These are phyloP conservation scores for Toxoplasma gondii DNA, from an alignment of 169 alveolate species.

Conservation along the genomic window DNA sequence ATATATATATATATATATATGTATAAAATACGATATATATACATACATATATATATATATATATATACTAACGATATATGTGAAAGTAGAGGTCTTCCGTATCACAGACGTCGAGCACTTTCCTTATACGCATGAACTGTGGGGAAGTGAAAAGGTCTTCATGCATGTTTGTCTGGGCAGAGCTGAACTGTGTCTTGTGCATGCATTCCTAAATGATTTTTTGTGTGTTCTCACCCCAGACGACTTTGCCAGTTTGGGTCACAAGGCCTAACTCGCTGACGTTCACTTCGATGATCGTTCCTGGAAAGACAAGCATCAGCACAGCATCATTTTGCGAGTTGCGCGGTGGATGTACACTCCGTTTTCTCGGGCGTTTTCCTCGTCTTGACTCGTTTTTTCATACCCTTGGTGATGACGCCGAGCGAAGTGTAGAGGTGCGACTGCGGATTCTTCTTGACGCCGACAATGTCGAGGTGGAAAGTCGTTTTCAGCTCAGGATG, in stretches of 20 bases:
- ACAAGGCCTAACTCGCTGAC: conserved; percentile 99
- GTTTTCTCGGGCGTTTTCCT: neutral
- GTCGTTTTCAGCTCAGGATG: conserved; percentile 99
- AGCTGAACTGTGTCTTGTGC: too few species aligned
- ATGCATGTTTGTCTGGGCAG: too few species aligned
- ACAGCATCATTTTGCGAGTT: neutral
- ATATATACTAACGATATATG: too few species aligned
- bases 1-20: too few species aligned
- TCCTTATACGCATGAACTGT: too few species aligned
- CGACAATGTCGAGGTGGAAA: conserved; percentile 93
- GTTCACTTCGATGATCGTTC: conserved; percentile 97
- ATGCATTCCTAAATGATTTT: too few species aligned
- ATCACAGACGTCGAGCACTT: too few species aligned
- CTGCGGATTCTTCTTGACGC: conserved; percentile 98
- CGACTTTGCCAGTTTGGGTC: conserved; percentile 98
- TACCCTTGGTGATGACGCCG: conserved; percentile 98
- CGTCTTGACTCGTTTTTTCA: neutral
- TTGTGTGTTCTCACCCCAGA: conserved; percentile 93
- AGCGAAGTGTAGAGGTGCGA: conserved; percentile 94
- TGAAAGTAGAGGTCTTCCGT: too few species aligned
- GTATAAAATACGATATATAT: neutral
- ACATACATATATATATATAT: too few species aligned
- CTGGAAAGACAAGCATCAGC: conserved; percentile 38
- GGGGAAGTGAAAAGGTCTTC: too few species aligned
- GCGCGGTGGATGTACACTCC: neutral